Base-by-base conservation (phyloP, 768 basidiomycete species). In the Cubamyces lactineus region DNA sequence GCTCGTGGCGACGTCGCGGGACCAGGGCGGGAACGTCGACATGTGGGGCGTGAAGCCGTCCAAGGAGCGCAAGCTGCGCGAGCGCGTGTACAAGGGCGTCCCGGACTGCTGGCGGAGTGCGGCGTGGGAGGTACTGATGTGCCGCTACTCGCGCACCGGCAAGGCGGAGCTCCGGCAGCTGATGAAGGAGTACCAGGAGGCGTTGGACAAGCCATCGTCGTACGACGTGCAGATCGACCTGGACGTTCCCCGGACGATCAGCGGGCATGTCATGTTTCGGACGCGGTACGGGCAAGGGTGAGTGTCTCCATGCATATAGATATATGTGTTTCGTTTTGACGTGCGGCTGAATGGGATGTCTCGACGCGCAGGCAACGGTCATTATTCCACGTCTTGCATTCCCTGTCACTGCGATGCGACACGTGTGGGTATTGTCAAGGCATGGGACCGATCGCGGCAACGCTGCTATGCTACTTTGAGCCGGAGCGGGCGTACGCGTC, bases 161-260 rank as follows among this genome's bases (percentile, higher is more conserved):
- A 75, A 76, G 53, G 69, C 76, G 42, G 82, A 84, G 53, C 72
- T 86, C 47, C 70, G 72, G 53, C 70, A 68, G 53, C 76, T 85
- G 13, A 79, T 73, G 21, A 69, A 72, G 38, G 79, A 84, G 59
- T 91, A 91, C 66, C 77, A 80, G 64, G 84, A 86, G 42, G 80
- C 79, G 8, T 71, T 95, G 64, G 91, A 95, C 52, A 85, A 84
- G 61, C 90, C 95, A 17, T 96, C 94, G 42, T 82, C 78, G 9
- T 96, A 94, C 72, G 97, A 99, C 73, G 86, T 98, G 34, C 97
- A 98, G 78, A 98, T 98, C 67, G 97, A 99, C 76, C 80, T 99
- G 66, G 97, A 99, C 70, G 96, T 98, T 1, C 97, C 97, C 2
- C 78, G 97, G 70, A 98, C 97, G 13, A 97, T 98, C 66, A 91